Conservation (phyloP, 108 stramenopile species). For the Cyclotella cryptica region DNA sequence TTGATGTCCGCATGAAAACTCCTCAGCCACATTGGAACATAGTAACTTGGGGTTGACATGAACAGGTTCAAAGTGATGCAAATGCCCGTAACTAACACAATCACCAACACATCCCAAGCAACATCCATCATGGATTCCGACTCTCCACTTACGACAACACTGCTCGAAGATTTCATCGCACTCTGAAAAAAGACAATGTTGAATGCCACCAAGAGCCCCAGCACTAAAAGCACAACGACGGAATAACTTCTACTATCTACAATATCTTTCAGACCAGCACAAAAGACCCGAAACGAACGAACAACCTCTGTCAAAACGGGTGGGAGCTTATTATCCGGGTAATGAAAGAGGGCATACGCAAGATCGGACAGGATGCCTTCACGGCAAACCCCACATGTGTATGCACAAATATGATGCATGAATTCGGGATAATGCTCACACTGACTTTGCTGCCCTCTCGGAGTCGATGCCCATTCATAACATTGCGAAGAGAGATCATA, state of each 20-base stretch:
- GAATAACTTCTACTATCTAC: constrained; percentile 5
- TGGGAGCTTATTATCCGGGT: constrained; percentile 25
- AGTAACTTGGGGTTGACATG: not conserved
- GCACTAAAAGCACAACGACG: constrained; percentile 16
- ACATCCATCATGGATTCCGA: not conserved
- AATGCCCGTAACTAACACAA: not conserved
- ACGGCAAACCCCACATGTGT: constrained; percentile 25
- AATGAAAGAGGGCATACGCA: constrained; percentile 17
- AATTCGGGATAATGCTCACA: constrained; percentile 25
- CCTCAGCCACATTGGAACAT: constrained; percentile 12
- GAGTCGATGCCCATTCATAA: constrained; percentile 9
- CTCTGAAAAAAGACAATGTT: constrained; percentile 13
- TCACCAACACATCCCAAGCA: constrained; percentile 2
- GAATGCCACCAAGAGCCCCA: constrained; percentile 28
- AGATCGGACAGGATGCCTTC: constrained; percentile 20
- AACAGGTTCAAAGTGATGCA: not conserved
- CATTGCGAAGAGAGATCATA: constrained; percentile 35
- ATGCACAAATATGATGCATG: constrained; percentile 35
- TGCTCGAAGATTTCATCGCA: constrained; percentile 4
- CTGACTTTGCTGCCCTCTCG: not conserved
- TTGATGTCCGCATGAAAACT: constrained; percentile 20
- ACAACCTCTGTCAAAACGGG: not conserved
- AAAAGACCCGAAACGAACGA: not conserved
- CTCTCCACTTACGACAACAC: not conserved
- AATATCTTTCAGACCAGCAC: constrained; percentile 5